Percentiles rank a stretch among this genome's conserved stretches.
Conservation (phyloP, 1,139 yeast genomes). For the Taphrina sp. region DNA sequence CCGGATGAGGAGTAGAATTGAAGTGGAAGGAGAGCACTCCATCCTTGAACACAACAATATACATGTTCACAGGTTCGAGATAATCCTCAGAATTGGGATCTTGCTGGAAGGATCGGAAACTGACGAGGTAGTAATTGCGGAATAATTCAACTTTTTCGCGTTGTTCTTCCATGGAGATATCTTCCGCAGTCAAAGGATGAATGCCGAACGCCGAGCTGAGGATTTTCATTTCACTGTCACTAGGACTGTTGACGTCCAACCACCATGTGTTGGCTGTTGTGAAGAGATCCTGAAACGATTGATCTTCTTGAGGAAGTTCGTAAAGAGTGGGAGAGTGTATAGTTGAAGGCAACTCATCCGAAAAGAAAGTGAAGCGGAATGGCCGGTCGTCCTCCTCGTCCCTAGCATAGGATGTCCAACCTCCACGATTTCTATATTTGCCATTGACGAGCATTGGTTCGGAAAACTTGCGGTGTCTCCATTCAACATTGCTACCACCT, state of each 20-base stretch:
- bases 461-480: conserved; percentile 32
- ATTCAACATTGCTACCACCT: conserved; percentile 37
- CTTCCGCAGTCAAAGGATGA: conserved; percentile 95
- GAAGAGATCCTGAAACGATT: conserved; percentile 54
- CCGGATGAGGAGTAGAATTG: conserved; percentile 93
- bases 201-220: conserved; percentile 87
- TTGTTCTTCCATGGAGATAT: conserved; percentile 87
- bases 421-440: conserved; percentile 25
- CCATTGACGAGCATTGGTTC: conserved; percentile 39
- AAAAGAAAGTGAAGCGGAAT: conserved; percentile 79
- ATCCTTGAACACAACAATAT: conserved; percentile 82
- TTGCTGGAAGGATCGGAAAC: conserved; percentile 89
- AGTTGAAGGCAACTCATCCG: conserved; percentile 85
- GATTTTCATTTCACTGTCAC: conserved; percentile 95
- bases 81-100: conserved; percentile 53
- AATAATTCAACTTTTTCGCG: conserved; percentile 93
- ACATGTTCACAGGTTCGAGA: conserved; percentile 85
- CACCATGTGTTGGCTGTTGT: conserved; percentile 49
- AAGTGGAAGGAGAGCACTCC: conserved; percentile 93
- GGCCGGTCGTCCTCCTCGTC: conserved; percentile 44
- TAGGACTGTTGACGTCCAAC: conserved; percentile 89
- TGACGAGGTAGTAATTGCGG: conserved; percentile 82
- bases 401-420: conserved; percentile 24
- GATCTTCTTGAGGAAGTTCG: conserved; percentile 51
- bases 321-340: conserved; percentile 87